phyloP scores from a whole-genome alignment of 139 green algal species.

The Edaphochlamys debaryana region DNA sequence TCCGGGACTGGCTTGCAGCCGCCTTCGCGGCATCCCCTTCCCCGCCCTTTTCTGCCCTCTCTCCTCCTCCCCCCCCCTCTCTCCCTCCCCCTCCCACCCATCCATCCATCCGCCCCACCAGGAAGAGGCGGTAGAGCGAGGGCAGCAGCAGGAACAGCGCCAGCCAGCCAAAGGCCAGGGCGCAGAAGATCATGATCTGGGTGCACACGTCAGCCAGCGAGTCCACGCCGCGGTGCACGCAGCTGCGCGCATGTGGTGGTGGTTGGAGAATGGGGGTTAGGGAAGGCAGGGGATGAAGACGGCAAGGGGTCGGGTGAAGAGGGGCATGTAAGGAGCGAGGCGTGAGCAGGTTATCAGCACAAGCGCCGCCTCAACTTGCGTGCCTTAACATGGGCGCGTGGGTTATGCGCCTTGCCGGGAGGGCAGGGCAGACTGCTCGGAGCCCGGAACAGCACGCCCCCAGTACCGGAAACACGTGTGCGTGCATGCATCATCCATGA shows the following conservation, averaged over 20 bases:
- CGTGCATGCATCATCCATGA: background rate
- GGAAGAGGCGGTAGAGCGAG: constrained; percentile 34
- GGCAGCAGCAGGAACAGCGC: constrained; percentile 33
- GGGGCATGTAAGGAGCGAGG: too few relatives aligned
- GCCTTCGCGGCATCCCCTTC: too few relatives aligned
- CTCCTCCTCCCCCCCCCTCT: too few relatives aligned
- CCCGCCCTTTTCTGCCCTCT: too few relatives aligned
- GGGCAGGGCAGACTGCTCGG: too few relatives aligned
- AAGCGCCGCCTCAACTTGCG: too few relatives aligned
- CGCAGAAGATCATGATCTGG: constrained; percentile 29
- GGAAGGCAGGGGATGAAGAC: background rate
- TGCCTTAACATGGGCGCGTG: too few relatives aligned
- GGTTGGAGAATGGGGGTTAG: background rate
- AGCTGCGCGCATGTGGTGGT: background rate
- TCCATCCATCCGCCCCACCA: too few relatives aligned
- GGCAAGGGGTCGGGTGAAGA: background rate
- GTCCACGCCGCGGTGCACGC: background rate
- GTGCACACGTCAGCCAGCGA: constrained; percentile 12
- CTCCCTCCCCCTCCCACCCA: too few relatives aligned
- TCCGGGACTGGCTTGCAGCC: too few relatives aligned
- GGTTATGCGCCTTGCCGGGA: too few relatives aligned
- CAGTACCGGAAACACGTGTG: background rate
- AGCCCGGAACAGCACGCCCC: background rate
- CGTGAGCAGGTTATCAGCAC: too few relatives aligned
- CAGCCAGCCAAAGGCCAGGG: constrained; percentile 26